These are phyloP conservation scores for Isochrysis galbana DNA, from an alignment of 78 protist species.

Conservation along the genomic window DNA sequence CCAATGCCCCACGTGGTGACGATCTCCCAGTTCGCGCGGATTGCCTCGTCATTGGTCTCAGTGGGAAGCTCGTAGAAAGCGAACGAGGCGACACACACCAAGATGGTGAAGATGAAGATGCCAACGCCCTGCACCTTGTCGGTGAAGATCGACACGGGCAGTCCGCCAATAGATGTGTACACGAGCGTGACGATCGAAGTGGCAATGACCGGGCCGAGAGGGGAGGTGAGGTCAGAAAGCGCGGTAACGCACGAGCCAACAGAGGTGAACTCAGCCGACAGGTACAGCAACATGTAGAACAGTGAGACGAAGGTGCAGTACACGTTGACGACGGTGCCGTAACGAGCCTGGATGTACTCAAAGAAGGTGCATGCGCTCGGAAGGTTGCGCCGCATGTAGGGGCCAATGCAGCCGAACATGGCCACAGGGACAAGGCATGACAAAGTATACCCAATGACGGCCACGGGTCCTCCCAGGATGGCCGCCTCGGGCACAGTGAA, in stretches of 20 bases:
- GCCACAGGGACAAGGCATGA: not conserved
- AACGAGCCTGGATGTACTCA: not conserved
- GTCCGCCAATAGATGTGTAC: not conserved
- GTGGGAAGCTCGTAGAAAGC: not conserved
- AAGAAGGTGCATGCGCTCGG: not conserved
- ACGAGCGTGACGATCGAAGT: not conserved
- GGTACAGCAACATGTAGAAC: not conserved
- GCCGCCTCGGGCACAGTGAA: not conserved
- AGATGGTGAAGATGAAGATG: not conserved
- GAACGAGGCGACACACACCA: not conserved
- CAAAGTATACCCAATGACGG: not conserved
- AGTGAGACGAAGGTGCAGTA: not conserved
- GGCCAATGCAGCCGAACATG: not conserved
- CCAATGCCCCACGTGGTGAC: not conserved
- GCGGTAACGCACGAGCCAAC: too few species aligned
- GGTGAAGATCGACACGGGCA: constrained; percentile 15
- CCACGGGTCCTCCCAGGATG: not conserved
- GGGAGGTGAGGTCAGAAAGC: not conserved
- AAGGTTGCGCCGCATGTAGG: not conserved
- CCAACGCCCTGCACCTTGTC: constrained; percentile 3
- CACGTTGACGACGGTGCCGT: not conserved
- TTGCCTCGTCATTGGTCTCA: not conserved
- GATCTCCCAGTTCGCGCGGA: not conserved
- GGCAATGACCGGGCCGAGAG: not conserved
- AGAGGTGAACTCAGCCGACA: not conserved